phyloP scores from a whole-genome alignment of 345 rosid genomes.

The Salix exigua region DNA sequence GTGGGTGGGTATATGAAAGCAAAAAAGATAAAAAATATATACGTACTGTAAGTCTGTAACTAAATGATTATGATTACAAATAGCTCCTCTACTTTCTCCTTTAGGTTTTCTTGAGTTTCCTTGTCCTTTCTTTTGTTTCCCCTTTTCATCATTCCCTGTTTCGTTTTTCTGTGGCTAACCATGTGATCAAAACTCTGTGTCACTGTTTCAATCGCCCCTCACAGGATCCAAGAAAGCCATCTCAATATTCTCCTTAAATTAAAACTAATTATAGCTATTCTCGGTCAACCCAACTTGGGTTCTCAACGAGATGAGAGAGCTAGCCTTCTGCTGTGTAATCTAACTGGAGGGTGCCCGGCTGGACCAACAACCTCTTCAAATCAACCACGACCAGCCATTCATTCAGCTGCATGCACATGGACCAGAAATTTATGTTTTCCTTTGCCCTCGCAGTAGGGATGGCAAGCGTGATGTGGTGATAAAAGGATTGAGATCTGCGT shows the following conservation, averaged over 20 bases:
- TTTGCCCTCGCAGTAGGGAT: too few species aligned
- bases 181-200: constrained; percentile 12
- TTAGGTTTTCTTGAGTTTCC: constrained; percentile 35
- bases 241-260: constrained; percentile 33
- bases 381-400: too few species aligned
- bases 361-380: too few species aligned
- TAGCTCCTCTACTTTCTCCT: neutral
- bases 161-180: constrained; percentile 39
- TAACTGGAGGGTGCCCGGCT: too few species aligned
- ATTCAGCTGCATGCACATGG: too few species aligned
- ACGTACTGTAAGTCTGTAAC: too few species aligned
- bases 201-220: constrained; percentile 31
- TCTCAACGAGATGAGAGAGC: neutral
- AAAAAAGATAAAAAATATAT: neutral
- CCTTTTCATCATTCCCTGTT: constrained; percentile 56
- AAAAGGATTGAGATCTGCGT: rapidly evolving
- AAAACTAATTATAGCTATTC: neutral
- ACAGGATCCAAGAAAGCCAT: constrained; percentile 64
- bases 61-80: too few species aligned
- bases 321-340: neutral
- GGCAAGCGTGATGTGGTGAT: too few species aligned
- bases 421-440: too few species aligned
- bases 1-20: constrained; percentile 11
- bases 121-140: constrained; percentile 31
- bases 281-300: neutral